phyloP scores from a whole-genome alignment of 306 rosid genomes.

The Cicer chorassanicum region DNA sequence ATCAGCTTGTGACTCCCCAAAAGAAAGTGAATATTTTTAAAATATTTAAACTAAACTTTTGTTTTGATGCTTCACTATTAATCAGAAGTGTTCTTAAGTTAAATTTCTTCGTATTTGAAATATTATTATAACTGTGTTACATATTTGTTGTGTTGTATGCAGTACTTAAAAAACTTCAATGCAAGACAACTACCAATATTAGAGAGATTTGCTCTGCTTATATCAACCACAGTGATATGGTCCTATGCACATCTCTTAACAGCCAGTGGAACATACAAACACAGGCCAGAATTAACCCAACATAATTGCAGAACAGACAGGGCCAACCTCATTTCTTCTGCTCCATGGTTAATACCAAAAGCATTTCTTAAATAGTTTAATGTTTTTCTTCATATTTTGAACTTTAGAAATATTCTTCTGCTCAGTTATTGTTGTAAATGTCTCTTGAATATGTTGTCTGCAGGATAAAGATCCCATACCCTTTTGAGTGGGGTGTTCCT shows the following conservation, averaged over 20 bases:
- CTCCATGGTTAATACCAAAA: constrained; percentile 81
- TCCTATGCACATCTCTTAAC: constrained; percentile 98
- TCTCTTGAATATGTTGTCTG: constrained; percentile 41
- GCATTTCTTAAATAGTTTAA: constrained; percentile 17
- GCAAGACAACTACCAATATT: constrained; percentile 72
- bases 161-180: constrained; percentile 89
- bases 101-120: constrained; percentile 19
- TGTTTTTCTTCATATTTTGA: constrained; percentile 7
- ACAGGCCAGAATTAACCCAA: constrained; percentile 78
- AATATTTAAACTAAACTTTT: background rate
- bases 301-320: constrained; percentile 81
- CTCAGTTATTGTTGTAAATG: constrained; percentile 27
- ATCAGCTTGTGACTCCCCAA: constrained; percentile 11
- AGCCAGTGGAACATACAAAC: constrained; percentile 93
- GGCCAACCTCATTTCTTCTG: constrained; percentile 91
- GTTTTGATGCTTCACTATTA: constrained; percentile 17
- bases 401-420: background rate
- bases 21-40: background rate
- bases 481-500: constrained; percentile 99
- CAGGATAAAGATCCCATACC: constrained; percentile 97
- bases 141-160: constrained; percentile 43
- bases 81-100: background rate
- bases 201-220: constrained; percentile 88
- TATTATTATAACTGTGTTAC: constrained; percentile 10
- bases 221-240: constrained; percentile 90